These are phyloP conservation scores for Arxiozyma slooffiae DNA, from an alignment of 1,139 yeast genomes.

Conservation along the genomic window DNA sequence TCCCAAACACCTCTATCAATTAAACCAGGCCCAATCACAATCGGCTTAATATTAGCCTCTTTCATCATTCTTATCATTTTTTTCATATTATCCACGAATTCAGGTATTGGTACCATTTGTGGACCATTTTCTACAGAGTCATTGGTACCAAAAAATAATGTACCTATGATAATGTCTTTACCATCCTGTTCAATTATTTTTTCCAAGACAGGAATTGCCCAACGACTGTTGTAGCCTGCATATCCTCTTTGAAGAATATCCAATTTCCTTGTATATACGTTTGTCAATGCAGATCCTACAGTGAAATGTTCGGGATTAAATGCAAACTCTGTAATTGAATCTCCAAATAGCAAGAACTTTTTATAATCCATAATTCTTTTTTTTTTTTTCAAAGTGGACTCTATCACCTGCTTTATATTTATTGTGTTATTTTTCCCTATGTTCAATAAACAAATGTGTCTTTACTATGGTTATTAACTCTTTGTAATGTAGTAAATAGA, in stretches of 20 bases:
- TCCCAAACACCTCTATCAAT: conserved; percentile 40
- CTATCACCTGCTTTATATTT: no score
- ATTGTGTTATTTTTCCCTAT: no score
- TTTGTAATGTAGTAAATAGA: no score
- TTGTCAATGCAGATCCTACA: conserved; percentile 45
- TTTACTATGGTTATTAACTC: not conserved
- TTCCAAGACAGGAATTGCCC: conserved; percentile 41
- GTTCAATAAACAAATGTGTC: no score
- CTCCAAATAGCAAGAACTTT: conserved; percentile 56
- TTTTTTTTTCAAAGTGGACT: not conserved
- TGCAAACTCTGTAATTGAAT: conserved; percentile 54
- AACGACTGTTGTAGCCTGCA: conserved; percentile 51
- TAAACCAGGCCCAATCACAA: conserved; percentile 57
- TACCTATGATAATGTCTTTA: conserved; percentile 35
- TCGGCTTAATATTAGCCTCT: conserved; percentile 36
- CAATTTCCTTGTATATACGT: conserved; percentile 41
- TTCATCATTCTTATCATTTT: conserved; percentile 35
- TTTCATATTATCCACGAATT: conserved; percentile 40
- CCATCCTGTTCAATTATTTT: conserved; percentile 36
- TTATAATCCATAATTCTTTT: conserved; percentile 13
- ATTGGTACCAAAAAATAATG: conserved; percentile 68
- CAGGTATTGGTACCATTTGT: conserved; percentile 47
- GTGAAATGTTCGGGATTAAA: conserved; percentile 35
- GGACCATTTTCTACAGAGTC: conserved; percentile 45
- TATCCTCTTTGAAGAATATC: conserved; percentile 54